Evolutionary conservation across 768 basidiomycete genomes (phyloP).

Genomic region (Amyloporia xantha): DNA sequence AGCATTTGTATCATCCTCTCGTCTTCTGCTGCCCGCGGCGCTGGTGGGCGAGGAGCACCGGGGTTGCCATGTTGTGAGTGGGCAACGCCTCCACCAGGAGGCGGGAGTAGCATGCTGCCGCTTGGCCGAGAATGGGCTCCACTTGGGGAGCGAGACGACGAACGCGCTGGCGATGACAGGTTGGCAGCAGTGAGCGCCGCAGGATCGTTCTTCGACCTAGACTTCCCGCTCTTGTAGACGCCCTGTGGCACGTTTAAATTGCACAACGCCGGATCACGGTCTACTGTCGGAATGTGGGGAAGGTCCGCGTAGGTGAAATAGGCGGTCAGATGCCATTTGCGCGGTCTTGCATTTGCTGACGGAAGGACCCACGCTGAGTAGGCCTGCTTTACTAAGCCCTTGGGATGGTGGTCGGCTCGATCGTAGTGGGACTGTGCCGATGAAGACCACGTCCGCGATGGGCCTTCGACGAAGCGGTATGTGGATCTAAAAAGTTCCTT

Average conservation of each 20-base stretch:
- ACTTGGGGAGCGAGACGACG: constrained; percentile 13
- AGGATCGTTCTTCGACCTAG: constrained; percentile 30
- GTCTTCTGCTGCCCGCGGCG: constrained; percentile 45
- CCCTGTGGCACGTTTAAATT: constrained; percentile 31
- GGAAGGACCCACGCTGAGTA: constrained; percentile 58
- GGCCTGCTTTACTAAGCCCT: constrained; percentile 63
- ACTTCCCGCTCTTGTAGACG: constrained; percentile 36
- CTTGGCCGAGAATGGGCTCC: constrained; percentile 3
- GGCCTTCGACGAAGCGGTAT: constrained; percentile 54
- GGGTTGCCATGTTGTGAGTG: no score
- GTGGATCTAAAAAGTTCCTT: constrained; percentile 11
- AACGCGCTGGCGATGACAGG: constrained; percentile 14
- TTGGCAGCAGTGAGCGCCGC: constrained; percentile 21
- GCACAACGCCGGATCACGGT: constrained; percentile 31
- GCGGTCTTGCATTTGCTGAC: constrained; percentile 37
- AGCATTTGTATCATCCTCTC: constrained; percentile 56
- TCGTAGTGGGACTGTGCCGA: constrained; percentile 55
- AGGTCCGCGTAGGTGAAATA: constrained; percentile 37
- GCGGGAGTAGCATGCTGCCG: neutral
- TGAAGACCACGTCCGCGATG: constrained; percentile 40
- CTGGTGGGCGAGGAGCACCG: neutral
- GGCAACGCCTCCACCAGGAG: neutral
- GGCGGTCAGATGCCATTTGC: constrained; percentile 61
- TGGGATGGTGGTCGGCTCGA: constrained; percentile 43
- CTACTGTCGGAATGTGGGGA: constrained; percentile 30